Percentiles rank a stretch among this genome's conserved stretches.
These are phyloP conservation scores for Alliaria petiolata DNA, from an alignment of 345 rosid genomes.

Conservation along the genomic window DNA sequence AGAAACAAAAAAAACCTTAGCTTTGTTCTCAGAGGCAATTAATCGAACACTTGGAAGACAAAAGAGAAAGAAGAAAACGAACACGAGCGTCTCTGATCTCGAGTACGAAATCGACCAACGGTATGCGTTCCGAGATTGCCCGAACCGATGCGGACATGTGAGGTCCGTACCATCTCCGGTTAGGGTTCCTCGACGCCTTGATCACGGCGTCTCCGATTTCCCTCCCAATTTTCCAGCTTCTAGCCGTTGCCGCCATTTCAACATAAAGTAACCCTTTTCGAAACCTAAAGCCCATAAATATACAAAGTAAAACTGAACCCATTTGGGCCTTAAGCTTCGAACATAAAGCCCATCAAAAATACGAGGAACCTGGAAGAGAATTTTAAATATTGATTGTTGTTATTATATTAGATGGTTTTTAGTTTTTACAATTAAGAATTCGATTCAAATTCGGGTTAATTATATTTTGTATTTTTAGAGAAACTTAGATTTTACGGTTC, in stretches of 20 bases:
- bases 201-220: slow-evolving; percentile 47
- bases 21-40: slow-evolving; percentile 35
- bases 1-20: not conserved
- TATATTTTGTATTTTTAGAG: too few species aligned
- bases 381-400: too few species aligned
- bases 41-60: slow-evolving; percentile 31
- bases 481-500: too few species aligned
- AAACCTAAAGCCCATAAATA: not conserved
- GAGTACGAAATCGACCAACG: slow-evolving; percentile 52
- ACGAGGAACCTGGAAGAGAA: too few species aligned
- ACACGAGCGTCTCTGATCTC: slow-evolving; percentile 88
- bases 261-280: not conserved
- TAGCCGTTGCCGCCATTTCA: slow-evolving; percentile 28
- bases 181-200: slow-evolving; percentile 34
- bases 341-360: not conserved
- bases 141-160: slow-evolving; percentile 77
- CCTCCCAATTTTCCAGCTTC: slow-evolving; percentile 32
- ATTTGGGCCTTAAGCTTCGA: not conserved
- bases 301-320: not conserved
- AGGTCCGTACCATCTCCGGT: slow-evolving; percentile 54
- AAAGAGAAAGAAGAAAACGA: not conserved
- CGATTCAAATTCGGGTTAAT: too few species aligned
- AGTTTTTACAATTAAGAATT: too few species aligned
- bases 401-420: too few species aligned
- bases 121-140: slow-evolving; percentile 59